Evolutionary conservation across 257 asterid species (phyloP), one percentile per base, ranked within the genome.

Genomic region (Striga asiatica): DNA sequence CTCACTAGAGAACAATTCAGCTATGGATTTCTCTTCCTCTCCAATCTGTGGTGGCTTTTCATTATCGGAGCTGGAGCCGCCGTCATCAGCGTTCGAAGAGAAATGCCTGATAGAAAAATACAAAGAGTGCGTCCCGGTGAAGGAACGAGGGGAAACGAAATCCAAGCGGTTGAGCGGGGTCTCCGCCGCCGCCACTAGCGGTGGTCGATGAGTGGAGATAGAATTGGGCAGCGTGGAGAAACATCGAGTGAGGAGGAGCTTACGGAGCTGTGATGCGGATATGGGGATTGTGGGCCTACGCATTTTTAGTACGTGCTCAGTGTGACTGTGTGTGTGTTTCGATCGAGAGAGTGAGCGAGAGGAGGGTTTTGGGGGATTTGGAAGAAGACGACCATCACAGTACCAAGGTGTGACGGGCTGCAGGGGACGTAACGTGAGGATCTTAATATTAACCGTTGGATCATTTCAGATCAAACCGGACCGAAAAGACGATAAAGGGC

Each of bases 1-100:
- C 84, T 82, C 95, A 0, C 28, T 19, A 3, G 95, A 82, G 24
- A 92, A 52, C 23, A 69, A 21, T n/a, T 66, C 60, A 3, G 78
- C 79, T 8, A 28, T 4, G 42, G 64, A 42, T 37, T 75, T 66
- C 48, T 77, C 80, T 11, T 64, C 71, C 32, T 67, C 70, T 35
- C 58, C 79, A 5, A 50, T 17, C 18, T 34, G 55, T 10, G 51
- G 65, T 3, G 70, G 58, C 32, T 34, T 53, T 25, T 46, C 64
- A 39, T 45, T 38, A 41, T 0, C 16, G 32, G 50, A 31, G 12
- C 27, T 9, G 11, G 22, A 43, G 50, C 45, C 27, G 19, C 54
- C 8, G 34, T 9, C 17, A 7, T 52, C 68, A 4, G 71, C 13
- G 17, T 50, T 43, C 25, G 86, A 71, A 25, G 83, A 81, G 50